Evolutionary conservation across 179 eudicot species (phyloP), one percentile per base, ranked within the genome.

Genomic region (Dionaea muscipula): DNA sequence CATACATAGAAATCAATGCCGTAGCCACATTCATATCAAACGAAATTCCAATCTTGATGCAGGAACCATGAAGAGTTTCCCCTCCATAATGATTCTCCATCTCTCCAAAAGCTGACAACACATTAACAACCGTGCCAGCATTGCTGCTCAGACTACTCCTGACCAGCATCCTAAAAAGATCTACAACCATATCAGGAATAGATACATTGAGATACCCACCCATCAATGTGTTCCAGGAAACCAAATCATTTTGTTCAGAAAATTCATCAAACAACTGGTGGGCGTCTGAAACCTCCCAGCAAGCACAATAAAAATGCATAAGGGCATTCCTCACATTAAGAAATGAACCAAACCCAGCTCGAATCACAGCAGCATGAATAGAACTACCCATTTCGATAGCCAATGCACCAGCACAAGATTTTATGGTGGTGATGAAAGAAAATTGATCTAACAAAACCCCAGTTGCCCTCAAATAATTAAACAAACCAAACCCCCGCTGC

Each of bases 221-320:
- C 63, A 74, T 70, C 54, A 74, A 63, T 18, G 64, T 60, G 56
- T 67, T 69, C 69, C 75, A 74, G 0, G 79, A 62, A 23, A 74
- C 67, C 56, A 66, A 38, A 56, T 74, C 75, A 20, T 60, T 59
- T 36, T 1, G 22, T n/a, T 25, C 33, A 26, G 66, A n/a, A 35
- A 55, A 28, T 48, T 74, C 79, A 56, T 74, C 79, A 61, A 74
- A 74, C 67, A 70, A n/a, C 22, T 56, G 66, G 55, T 33, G 79
- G 27, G 69, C 75, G 31, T 31, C 53, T 14, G 22, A 36, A 33
- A 66, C 37, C 26, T 37, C 18, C 28, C 79, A 71, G 63, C 67
- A 59, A 50, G 60, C 69, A 52, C 69, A 49, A 56, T 74, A 74
- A 23, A 63, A 66, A 17, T 63, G 66, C 56, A 74, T 31, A 16